These are phyloP conservation scores for Ceratocystis albifundus DNA, from an alignment of 2,329 filamentous ascomycete species.

Conservation along the genomic window DNA sequence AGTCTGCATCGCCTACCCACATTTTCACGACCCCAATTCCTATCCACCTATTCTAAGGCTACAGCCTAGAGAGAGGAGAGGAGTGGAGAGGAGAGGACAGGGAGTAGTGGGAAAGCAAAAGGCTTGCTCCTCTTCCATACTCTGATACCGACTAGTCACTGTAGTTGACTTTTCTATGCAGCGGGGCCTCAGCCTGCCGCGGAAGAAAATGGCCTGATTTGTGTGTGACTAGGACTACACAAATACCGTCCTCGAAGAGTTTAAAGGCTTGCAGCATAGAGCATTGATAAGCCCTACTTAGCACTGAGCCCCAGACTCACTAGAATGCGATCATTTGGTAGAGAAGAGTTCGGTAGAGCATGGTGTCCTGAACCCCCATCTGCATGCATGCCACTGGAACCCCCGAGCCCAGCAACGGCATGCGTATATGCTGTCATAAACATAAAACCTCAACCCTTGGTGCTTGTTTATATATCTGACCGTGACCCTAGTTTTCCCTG, in stretches of 20 bases:
- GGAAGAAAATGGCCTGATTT: background rate
- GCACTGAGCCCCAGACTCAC: too few species aligned
- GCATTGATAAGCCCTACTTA: too few species aligned
- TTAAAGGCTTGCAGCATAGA: background rate
- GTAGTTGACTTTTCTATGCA: background rate
- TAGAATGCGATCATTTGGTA: background rate
- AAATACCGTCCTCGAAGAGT: background rate
- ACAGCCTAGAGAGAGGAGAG: background rate
- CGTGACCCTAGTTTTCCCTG: conserved; percentile 23
- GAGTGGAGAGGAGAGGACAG: too few species aligned
- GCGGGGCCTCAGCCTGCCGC: background rate
- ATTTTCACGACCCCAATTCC: background rate
- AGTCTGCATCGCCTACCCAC: background rate
- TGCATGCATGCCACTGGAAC: background rate
- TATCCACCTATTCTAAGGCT: background rate
- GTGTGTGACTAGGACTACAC: background rate
- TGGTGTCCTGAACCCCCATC: background rate
- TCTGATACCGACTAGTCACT: too few species aligned
- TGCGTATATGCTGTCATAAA: background rate
- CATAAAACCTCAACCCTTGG: background rate
- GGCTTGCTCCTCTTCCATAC: too few species aligned
- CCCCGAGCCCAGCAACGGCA: background rate
- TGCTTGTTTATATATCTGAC: background rate
- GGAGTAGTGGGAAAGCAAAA: too few species aligned
- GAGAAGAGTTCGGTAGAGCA: background rate